phyloP scores from a whole-genome alignment of 306 rosid genomes.

The Sicyos edulis region DNA sequence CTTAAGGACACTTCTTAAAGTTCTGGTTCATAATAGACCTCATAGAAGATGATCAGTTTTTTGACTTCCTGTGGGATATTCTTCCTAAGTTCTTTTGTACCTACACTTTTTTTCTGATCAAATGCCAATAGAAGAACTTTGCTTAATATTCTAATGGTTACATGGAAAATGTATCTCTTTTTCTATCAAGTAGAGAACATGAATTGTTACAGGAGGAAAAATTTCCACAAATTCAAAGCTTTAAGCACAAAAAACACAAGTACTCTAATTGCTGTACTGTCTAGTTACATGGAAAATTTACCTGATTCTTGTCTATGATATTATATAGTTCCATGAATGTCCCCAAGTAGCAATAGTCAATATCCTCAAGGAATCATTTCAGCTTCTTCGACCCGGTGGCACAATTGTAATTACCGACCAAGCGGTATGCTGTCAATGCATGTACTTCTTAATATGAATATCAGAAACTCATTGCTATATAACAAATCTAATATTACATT shows the following conservation, averaged over 20 bases:
- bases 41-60: not conserved
- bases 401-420: conserved; percentile 47
- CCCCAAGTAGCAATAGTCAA: conserved; percentile 47
- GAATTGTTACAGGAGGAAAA: too few species aligned
- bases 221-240: not conserved
- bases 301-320: not conserved
- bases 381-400: conserved; percentile 69
- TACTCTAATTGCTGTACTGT: not conserved
- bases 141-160: not conserved
- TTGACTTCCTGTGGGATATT: not conserved
- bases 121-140: not conserved
- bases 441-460: not conserved
- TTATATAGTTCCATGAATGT: conserved; percentile 64
- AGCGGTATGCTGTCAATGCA: conserved; percentile 34
- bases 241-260: not conserved
- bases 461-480: not conserved
- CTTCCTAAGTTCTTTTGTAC: not conserved
- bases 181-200: too few species aligned
- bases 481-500: conserved; percentile 26
- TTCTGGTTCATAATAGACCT: not conserved
- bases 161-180: not conserved
- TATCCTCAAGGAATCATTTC: conserved; percentile 48
- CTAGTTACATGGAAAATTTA: not conserved
- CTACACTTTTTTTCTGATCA: not conserved
- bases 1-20: not conserved